Evolutionary conservation across 805 yeast genomes (phyloP), one percentile per base, ranked within the genome.

Genomic region (Pichia nanzhaoensis): DNA sequence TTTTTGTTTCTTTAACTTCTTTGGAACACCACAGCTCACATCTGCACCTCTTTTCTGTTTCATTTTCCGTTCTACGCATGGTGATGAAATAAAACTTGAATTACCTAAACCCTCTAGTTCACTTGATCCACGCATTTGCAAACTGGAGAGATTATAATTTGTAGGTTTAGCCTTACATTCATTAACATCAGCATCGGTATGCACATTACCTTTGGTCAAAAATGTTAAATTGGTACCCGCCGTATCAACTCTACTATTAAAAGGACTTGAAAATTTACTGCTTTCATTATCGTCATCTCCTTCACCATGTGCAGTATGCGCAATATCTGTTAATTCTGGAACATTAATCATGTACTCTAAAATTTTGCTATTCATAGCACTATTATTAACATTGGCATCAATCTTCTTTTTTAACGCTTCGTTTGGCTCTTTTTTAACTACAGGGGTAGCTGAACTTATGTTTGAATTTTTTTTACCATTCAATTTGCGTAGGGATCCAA

Each of bases 231-330:
- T 45, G 4, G 48, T 45, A 9, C 45, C 45, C 14, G 45, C 48
- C 4, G 46, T 42, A 30, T 46, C 40, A 34, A 42, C 35, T n/a
- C 42, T 35, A 24, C 43, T 39, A 35, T 34, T 38, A 14, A 46
- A 42, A 13, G 46, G 46, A 39, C 49, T 46, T 10, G 49, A 46
- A 24, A 42, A 34, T 21, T 16, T 42, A 36, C 44, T 45, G 24
- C 44, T 36, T 12, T 36, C 30, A 24, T 35, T 39, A 10, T 41
- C 39, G 17, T 41, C 22, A 12, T 17, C 27, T 6, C 18, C 34
- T 4, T 36, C 21, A 9, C 32, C 28, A 7, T 6, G 6, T 24
- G 28, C 28, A 24, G 28, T 24, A 7, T 24, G 28, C 10, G 28
- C 28, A 24, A 24, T 24, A 10, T 24, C 10, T 24, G 28, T 20